Conservation (phyloP, 2,329 filamentous ascomycete genomes). For the Fusarium fracticaudum region DNA sequence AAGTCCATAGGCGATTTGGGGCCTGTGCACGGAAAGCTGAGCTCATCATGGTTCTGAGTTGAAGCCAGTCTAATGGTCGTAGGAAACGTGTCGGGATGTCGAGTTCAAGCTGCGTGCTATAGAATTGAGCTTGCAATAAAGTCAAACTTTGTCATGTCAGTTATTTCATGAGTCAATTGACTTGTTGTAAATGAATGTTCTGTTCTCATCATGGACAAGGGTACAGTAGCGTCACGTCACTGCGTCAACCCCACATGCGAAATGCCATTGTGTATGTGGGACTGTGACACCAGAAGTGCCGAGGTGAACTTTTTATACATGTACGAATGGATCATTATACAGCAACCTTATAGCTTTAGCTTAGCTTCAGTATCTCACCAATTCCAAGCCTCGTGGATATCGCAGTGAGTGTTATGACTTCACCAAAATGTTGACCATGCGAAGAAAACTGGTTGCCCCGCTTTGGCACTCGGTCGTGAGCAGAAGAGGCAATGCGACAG, state of each 20-base stretch:
- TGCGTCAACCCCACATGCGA: too few relatives aligned
- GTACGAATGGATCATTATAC: fast-evolving
- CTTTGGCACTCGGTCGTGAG: neutral
- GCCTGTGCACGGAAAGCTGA: neutral
- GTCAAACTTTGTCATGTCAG: too few relatives aligned
- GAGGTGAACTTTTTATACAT: neutral
- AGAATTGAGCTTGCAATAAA: too few relatives aligned
- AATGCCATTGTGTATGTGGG: too few relatives aligned
- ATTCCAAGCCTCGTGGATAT: neutral
- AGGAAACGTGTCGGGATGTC: fast-evolving
- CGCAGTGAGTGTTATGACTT: neutral
- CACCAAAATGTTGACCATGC: fast-evolving
- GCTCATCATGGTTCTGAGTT: neutral
- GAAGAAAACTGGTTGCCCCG: neutral
- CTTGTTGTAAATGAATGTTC: neutral
- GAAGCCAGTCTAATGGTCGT: fast-evolving
- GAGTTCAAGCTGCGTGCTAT: too few relatives aligned
- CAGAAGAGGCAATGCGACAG: neutral
- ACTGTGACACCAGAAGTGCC: neutral
- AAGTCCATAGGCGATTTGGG: fast-evolving
- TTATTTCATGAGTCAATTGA: too few relatives aligned
- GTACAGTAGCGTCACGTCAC: neutral
- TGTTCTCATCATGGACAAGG: neutral
- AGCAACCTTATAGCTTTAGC: fast-evolving
- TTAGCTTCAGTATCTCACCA: too few relatives aligned